phyloP scores from a whole-genome alignment of 306 rosid species.

The Inga laurina region DNA sequence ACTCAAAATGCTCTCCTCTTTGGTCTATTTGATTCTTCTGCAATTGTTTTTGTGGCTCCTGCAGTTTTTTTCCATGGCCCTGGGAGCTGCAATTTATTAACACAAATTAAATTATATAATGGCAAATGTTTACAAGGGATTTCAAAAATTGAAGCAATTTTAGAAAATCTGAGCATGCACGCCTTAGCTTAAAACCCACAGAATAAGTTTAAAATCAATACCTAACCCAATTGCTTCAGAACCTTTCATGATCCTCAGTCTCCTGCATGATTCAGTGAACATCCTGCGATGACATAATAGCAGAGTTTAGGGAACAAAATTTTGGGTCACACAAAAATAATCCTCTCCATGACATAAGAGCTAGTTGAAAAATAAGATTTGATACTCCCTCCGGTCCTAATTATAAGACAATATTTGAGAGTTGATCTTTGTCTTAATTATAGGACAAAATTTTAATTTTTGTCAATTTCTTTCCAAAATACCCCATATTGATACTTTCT shows the following conservation, averaged over 20 bases:
- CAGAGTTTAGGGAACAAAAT: not conserved
- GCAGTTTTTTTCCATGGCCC: constrained; percentile 68
- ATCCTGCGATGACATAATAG: constrained; percentile 23
- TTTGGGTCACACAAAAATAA: not conserved
- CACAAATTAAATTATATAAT: not conserved
- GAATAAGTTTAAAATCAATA: constrained; percentile 24
- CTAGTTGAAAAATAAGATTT: no score
- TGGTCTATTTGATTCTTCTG: constrained; percentile 26
- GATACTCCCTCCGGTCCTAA: no score
- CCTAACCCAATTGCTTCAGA: constrained; percentile 94
- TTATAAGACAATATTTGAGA: no score
- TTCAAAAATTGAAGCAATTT: constrained; percentile 3
- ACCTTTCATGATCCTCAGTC: constrained; percentile 70
- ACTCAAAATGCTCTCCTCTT: constrained; percentile 14
- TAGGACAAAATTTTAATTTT: no score
- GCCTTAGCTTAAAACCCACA: not conserved
- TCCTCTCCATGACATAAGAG: no score
- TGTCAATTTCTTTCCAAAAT: no score
- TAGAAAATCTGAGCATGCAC: not conserved
- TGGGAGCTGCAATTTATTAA: constrained; percentile 77
- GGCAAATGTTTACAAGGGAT: not conserved
- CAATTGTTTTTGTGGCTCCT: constrained; percentile 58
- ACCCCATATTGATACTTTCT: no score
- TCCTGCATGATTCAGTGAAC: constrained; percentile 34
- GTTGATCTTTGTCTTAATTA: no score